Conservation (phyloP, 495 filamentous ascomycete genomes). For the Penicillium verhagenii region DNA sequence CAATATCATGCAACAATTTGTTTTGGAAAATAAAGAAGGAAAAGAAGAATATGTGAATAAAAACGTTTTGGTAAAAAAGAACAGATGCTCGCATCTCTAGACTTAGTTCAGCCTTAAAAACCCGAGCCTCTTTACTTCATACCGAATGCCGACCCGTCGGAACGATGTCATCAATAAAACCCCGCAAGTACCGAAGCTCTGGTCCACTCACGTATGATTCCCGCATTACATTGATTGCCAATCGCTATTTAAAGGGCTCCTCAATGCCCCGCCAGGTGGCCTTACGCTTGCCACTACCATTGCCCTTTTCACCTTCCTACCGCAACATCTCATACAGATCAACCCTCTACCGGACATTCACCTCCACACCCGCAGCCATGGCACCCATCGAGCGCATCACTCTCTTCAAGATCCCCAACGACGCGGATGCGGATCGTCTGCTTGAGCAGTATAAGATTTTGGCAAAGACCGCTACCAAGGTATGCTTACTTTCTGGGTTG, state of each 20-base stretch:
- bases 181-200: not conserved
- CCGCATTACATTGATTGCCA: not conserved
- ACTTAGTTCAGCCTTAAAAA: too few species aligned
- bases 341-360: not conserved
- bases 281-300: not conserved
- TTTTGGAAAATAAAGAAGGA: too few species aligned
- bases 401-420: constrained; percentile 58
- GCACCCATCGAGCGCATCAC: constrained; percentile 55
- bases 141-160: not conserved
- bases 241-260: not conserved
- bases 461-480: constrained; percentile 52
- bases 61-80: not conserved
- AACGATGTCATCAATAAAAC: not conserved
- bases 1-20: too few species aligned
- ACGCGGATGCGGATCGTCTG: constrained; percentile 41
- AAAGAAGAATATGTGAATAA: not conserved
- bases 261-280: constrained; percentile 5
- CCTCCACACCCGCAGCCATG: constrained; percentile 22
- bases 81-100: too few species aligned
- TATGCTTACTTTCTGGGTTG: constrained; percentile 13
- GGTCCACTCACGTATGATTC: not conserved
- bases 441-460: constrained; percentile 51
- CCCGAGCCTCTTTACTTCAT: too few species aligned
- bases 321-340: not conserved
- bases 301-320: not conserved